Evolutionary conservation across 2,329 filamentous ascomycete species (phyloP), one percentile per base, ranked within the genome.

Genomic region (Exophiala bonariae): DNA sequence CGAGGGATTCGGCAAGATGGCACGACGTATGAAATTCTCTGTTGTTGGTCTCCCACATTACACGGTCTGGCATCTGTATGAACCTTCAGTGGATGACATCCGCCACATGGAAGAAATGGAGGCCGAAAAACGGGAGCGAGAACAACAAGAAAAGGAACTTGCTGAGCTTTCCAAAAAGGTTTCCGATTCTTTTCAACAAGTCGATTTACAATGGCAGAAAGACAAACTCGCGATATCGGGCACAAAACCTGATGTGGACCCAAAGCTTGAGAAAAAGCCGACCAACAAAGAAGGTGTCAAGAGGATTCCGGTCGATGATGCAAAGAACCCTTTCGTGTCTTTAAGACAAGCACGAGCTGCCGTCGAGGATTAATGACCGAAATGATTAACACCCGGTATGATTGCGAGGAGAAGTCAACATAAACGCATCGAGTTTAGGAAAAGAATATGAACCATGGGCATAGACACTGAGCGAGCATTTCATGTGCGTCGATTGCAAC

Each of bases 41-140:
- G 93, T 99, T 14, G 87, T 99, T 49, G 93, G 93, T 23, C 78
- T 99, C 37, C 93, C 93, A 5, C 93, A 99, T 66, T 99, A 99
- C 69, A 96, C 90, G 1, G 96, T 99, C 57, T 99, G 93, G 93
- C 93, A 99, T 83, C 77, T 99, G 62, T 99, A 99, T 74, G 93
- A 99, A 69, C 93, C 93, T n/a, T 96, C 89, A 61, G 88, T 96
- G 13, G 93, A 99, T 63, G 93, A 99, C 62, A 88, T 97, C 54
- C 85, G 87, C 50, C 93, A 97, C 63, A 99, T 99, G 93, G 92
- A 91, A 74, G 90, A 96, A 70, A 96, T 97, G 92, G 92, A 97
- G 64, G 78, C 84, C 56, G 91, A 97, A 65, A 83, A 86, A 45
- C 78, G 87, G 55, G 83, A 82, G 19, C 86, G 84, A 38, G 92